A percentile compares a stretch with the other conserved stretches of the same genome.
Conservation (phyloP, 208 protist genomes). For the Acanthamoeba culbertsoni region DNA sequence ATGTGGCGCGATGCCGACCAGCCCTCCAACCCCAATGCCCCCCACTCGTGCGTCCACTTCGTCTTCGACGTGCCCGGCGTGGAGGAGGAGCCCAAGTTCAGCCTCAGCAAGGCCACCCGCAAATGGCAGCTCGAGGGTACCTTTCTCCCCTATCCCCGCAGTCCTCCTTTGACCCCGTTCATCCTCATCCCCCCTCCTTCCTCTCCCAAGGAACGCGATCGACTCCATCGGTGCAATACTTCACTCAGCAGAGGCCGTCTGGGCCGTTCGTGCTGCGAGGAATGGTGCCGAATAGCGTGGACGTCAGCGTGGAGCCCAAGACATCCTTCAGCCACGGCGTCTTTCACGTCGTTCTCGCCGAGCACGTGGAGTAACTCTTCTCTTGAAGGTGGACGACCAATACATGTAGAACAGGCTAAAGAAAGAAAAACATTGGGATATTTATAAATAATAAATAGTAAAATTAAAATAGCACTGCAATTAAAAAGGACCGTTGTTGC, state of each 20-base stretch:
- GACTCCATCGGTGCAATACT: neutral
- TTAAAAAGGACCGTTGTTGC: too few relatives aligned
- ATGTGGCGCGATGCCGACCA: slow-evolving; percentile 28
- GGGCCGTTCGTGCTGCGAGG: neutral
- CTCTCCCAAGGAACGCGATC: neutral
- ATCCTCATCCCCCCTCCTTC: neutral
- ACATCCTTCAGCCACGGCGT: neutral
- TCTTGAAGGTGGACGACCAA: too few relatives aligned
- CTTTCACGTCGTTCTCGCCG: neutral
- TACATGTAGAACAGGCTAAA: too few relatives aligned
- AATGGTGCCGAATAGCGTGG: neutral
- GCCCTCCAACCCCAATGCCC: neutral
- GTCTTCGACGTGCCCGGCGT: slow-evolving; percentile 41
- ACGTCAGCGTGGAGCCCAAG: neutral
- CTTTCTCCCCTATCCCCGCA: neutral
- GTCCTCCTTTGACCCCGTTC: neutral
- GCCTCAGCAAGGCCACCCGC: neutral
- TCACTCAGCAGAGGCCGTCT: neutral
- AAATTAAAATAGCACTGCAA: too few relatives aligned
- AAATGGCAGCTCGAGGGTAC: slow-evolving; percentile 23
- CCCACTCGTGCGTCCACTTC: neutral
- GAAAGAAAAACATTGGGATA: too few relatives aligned
- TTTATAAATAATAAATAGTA: too few relatives aligned
- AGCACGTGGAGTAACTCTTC: too few relatives aligned
- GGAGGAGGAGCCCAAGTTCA: slow-evolving; percentile 10